Evolutionary conservation across 164 flowering plant genomes (phyloP), one percentile per base, ranked within the genome.

Genomic region (Vitis cinerea): DNA sequence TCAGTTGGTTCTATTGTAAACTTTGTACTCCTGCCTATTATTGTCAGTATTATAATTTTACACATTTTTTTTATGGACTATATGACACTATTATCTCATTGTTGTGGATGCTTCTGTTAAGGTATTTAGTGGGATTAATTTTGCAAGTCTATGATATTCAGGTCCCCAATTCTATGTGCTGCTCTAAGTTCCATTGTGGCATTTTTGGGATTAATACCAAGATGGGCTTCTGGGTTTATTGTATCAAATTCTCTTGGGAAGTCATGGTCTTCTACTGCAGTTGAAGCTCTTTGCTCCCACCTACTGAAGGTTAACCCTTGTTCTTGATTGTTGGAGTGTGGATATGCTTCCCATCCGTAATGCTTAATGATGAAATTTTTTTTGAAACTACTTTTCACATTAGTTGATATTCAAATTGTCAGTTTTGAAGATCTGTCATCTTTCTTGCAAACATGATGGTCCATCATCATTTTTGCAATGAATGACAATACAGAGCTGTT

Each of bases 261-360:
- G 48, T 83, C 90, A 63, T 92, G 97, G 92, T 86, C 96, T 58
- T 52, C 79, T 54, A 70, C 83, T 63, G 91, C 97, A 16, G 71
- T 87, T 79, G 89, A 88, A 57, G 92, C 87, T 71, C 64, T 79
- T 67, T 84, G 91, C 78, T 76, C 82, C 73, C 85, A 85, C 77
- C 71, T 93, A 58, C 70, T 83, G 65, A 78, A 88, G 93, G 98
- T 88, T 37, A 69, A 70, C 16, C 63, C 16, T 23, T 37, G 49
- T 31, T 47, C 17, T 14, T 14, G 47, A 47, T 12, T 44, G 10
- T 56, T 59, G 6, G 12, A 10, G 10, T 23, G 27, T 23, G 27
- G 27, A 23, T 23, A 23, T 23, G 27, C 27, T 23, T 23, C 27
- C 27, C 27, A 23, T 23, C 27, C 2, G 27, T 23, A 23, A 23